Percentiles rank a stretch among this genome's conserved stretches.
Evolutionary conservation across 805 yeast species (phyloP).

Genomic region (Lachancea meyersii): DNA sequence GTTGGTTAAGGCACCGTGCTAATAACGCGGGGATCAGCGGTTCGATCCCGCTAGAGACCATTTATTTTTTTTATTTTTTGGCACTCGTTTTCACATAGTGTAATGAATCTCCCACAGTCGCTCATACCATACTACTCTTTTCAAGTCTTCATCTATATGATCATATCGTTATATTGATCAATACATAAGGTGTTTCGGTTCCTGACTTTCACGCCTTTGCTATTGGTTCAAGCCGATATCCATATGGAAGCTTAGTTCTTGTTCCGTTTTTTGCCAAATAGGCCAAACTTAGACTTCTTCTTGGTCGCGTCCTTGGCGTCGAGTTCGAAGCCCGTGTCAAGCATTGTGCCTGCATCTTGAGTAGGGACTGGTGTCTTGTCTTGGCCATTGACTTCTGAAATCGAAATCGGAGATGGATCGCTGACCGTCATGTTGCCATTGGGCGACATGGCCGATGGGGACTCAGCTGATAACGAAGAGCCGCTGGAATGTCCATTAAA

Average conservation of each 20-base stretch:
- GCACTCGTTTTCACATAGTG: background rate
- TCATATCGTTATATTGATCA: background rate
- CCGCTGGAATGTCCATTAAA: constrained; percentile 2
- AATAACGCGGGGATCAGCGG: constrained; percentile 23
- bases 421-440: constrained; percentile 8
- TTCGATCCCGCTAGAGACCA: constrained; percentile 22
- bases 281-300: constrained; percentile 28
- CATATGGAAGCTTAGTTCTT: constrained; percentile 8
- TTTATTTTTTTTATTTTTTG: constrained; percentile 5
- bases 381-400: constrained; percentile 7
- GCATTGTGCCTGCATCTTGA: constrained; percentile 2
- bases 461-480: constrained; percentile 2
- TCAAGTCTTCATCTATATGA: too few relatives aligned
- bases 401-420: constrained; percentile 13
- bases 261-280: constrained; percentile 25
- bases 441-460: constrained; percentile 12
- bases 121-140: too few relatives aligned
- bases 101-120: background rate
- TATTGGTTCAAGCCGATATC: background rate
- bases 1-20: constrained; percentile 23
- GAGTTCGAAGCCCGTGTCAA: background rate
- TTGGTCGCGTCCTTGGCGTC: constrained; percentile 11
- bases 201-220: constrained; percentile 4
- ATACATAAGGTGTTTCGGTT: constrained; percentile 2
- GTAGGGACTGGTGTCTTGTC: constrained; percentile 3